Conservation (phyloP, 2,329 filamentous ascomycete species). For the Alternaria triticimaculans region DNA sequence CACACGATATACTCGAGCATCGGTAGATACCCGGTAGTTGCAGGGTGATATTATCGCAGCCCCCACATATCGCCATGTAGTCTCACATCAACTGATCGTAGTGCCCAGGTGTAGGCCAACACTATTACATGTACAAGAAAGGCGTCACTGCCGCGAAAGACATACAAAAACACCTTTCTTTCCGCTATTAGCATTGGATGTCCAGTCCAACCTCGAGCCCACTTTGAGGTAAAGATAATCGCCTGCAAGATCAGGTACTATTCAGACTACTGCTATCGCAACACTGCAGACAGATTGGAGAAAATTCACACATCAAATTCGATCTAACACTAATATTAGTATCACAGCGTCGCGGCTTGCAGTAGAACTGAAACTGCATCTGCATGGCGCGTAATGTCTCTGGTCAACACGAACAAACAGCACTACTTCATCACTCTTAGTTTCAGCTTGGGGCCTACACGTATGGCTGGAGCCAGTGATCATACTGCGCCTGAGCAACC, state of each 20-base stretch:
- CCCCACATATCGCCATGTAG: neutral
- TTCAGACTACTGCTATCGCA: neutral
- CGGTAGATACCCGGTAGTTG: neutral
- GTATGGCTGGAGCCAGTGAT: neutral
- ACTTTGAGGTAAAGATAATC: neutral
- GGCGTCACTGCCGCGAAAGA: neutral
- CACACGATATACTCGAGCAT: neutral
- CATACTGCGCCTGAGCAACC: conserved; percentile 1
- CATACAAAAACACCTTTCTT: neutral
- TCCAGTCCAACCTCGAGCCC: neutral
- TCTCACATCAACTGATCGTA: neutral
- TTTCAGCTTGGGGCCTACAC: neutral
- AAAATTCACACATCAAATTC: neutral
- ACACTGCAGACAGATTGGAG: neutral
- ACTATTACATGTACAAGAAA: neutral
- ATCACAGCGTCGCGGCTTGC: neutral
- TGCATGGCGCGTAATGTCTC: neutral
- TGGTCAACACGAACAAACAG: neutral
- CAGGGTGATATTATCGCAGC: neutral
- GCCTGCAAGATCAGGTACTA: neutral
- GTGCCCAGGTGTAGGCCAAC: neutral
- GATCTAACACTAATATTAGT: neutral
- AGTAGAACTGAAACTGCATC: neutral
- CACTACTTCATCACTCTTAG: neutral
- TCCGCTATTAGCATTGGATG: neutral